Conservation (phyloP, 2,329 filamentous ascomycete species). For the Botryotinia calthae region DNA sequence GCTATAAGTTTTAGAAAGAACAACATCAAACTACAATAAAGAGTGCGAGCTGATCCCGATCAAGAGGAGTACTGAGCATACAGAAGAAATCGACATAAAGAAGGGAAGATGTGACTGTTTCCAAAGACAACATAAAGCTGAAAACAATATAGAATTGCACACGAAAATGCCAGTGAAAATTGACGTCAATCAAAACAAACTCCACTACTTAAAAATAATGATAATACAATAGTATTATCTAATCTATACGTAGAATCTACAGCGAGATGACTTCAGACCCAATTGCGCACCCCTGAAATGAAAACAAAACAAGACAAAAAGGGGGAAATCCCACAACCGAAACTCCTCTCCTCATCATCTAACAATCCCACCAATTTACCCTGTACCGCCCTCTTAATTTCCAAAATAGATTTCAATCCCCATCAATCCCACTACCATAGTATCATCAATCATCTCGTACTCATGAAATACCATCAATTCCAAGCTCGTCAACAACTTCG, state of each 20-base stretch:
- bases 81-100: too few relatives aligned
- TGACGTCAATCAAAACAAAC: not conserved
- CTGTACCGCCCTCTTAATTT: not conserved
- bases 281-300: not conserved
- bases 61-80: too few relatives aligned
- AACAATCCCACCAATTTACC: too few relatives aligned
- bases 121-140: not conserved
- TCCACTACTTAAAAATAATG: not conserved
- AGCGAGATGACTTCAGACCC: fast-evolving
- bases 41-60: too few relatives aligned
- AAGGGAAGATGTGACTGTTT: not conserved
- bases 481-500: not conserved
- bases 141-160: fast-evolving
- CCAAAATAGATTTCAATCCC: not conserved
- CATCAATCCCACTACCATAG: not conserved
- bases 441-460: not conserved
- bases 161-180: not conserved
- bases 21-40: not conserved
- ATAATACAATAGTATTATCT: fast-evolving
- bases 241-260: not conserved
- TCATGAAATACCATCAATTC: not conserved
- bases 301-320: not conserved
- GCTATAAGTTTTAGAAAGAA: too few relatives aligned
- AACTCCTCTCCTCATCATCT: not conserved
- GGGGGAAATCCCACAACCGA: not conserved